Evolutionary conservation across 352 stramenopile genomes (phyloP), one percentile per base, ranked within the genome.

Genomic region (Pythium graminicola): DNA sequence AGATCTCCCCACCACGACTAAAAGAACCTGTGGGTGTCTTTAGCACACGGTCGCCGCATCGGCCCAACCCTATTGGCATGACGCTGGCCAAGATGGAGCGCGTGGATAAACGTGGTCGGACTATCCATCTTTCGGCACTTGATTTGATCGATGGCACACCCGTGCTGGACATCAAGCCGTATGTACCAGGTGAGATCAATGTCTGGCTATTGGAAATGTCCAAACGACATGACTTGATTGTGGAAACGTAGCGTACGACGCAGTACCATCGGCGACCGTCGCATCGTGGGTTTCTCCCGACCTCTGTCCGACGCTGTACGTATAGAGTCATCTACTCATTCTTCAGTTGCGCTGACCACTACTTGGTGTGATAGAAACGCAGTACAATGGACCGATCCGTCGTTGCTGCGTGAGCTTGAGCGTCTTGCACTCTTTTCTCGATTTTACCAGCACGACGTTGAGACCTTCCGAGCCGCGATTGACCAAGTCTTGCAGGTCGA

Each of bases 151-250:
- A 99, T 60, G 94, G 92, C 44, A 99, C 97, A 2, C 97, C 97
- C 6, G 83, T 99, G 11, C 64, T 99, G 3, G 97, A 99, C 59
- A 95, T 99, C 49, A 99, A 99, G 67, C 97, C 97, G 5, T 99
- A 98, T 60, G 93, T 99, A 31, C 67, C 81, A 64, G 72, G 78
- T 89, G 64, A 51, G 35, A 33, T 1, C 1, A 28, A 14, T 38
- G 7, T 38, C 20, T 6, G 1, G 8, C 9, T 4, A 27, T n/a
- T 2, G 8, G 6, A 26, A 44, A 22, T 8, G 36, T 42, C 23
- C 9, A 8, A 16, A 27, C 13, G 6, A 13, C 17, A 10, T 38
- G 38, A 8, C 14, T 44, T 23, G 9, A 13, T 16, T 44, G 38
- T n/a, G n/a, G n/a, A n/a, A n/a, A n/a, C n/a, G 10, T 26, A 61